A percentile compares a stretch with the other conserved stretches of the same genome.
Evolutionary conservation across 2,329 filamentous ascomycete genomes (phyloP).

Genomic region (Clonostachys rosea): DNA sequence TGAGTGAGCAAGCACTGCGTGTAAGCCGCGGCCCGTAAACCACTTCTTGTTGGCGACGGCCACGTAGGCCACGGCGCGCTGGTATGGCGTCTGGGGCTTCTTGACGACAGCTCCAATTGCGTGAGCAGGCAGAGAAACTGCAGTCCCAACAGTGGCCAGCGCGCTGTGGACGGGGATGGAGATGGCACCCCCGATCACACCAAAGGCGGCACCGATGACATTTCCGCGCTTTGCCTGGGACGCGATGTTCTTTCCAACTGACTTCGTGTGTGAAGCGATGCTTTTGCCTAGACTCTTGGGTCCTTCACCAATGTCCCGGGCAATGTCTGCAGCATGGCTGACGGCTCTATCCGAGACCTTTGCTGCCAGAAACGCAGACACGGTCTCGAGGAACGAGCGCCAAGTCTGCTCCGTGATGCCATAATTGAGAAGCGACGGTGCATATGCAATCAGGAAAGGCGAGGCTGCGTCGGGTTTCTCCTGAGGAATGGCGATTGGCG

Average conservation of each 20-base stretch:
- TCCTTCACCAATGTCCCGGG: constrained; percentile 22
- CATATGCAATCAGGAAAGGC: constrained; percentile 31
- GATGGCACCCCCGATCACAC: constrained; percentile 28
- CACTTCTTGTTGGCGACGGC: constrained; percentile 36
- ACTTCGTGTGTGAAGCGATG: constrained; percentile 26
- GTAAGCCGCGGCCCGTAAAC: constrained; percentile 30
- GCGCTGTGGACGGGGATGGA: constrained; percentile 30
- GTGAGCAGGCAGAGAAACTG: constrained; percentile 22
- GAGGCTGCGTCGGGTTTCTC: constrained; percentile 21
- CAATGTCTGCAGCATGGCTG: constrained; percentile 34
- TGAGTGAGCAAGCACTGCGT: constrained; percentile 27
- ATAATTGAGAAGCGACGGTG: constrained; percentile 26
- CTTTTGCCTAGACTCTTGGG: constrained; percentile 28
- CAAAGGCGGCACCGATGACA: constrained; percentile 27
- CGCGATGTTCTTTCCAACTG: constrained; percentile 25
- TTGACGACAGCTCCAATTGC: constrained; percentile 23
- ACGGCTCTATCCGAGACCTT: constrained; percentile 36
- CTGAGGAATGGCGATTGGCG: constrained; percentile 35
- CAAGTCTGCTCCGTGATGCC: constrained; percentile 28
- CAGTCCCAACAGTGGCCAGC: constrained; percentile 25
- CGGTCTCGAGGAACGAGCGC: constrained; percentile 26
- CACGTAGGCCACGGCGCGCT: constrained; percentile 33
- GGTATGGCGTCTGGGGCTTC: constrained; percentile 32
- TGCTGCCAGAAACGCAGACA: constrained; percentile 40
- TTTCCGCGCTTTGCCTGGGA: constrained; percentile 30